phyloP scores from a whole-genome alignment of 2,329 filamentous ascomycete genomes.

The Apiospora sp. region DNA sequence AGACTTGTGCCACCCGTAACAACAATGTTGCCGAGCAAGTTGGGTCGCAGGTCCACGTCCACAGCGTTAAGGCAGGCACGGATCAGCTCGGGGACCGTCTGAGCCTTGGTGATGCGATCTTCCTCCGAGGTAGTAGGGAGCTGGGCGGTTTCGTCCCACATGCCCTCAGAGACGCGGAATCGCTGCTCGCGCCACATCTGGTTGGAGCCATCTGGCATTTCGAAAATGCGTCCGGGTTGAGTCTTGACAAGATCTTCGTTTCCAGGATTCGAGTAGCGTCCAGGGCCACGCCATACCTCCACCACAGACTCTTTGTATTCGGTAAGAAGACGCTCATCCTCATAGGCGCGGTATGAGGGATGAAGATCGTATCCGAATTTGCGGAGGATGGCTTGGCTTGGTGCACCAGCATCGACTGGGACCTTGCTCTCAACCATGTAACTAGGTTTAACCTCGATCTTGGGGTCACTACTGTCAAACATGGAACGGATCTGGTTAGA shows the following conservation, averaged over 20 bases:
- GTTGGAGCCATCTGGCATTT: constrained; percentile 97
- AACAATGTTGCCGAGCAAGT: constrained; percentile 87
- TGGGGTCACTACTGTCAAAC: constrained; percentile 73
- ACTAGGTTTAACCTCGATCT: constrained; percentile 80
- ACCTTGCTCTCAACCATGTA: constrained; percentile 89
- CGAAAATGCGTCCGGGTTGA: constrained; percentile 85
- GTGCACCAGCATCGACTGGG: constrained; percentile 84
- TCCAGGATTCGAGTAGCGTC: constrained; percentile 67
- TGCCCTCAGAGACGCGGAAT: constrained; percentile 83
- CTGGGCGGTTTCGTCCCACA: constrained; percentile 87
- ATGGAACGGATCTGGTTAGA: constrained; percentile 86
- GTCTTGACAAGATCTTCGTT: constrained; percentile 80
- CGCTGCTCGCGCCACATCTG: constrained; percentile 92
- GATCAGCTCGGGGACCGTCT: constrained; percentile 86
- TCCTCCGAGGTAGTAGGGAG: constrained; percentile 53
- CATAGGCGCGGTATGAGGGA: constrained; percentile 79
- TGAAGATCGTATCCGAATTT: constrained; percentile 69
- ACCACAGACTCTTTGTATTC: constrained; percentile 99
- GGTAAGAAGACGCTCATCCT: constrained; percentile 91
- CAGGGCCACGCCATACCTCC: constrained; percentile 87
- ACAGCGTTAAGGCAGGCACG: constrained; percentile 79
- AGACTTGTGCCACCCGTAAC: constrained; percentile 89
- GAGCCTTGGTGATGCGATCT: constrained; percentile 66
- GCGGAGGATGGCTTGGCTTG: constrained; percentile 78
- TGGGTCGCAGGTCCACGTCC: constrained; percentile 86